Evolutionary conservation across 345 rosid species (phyloP).

Genomic region (Arabidopsis suecica): DNA sequence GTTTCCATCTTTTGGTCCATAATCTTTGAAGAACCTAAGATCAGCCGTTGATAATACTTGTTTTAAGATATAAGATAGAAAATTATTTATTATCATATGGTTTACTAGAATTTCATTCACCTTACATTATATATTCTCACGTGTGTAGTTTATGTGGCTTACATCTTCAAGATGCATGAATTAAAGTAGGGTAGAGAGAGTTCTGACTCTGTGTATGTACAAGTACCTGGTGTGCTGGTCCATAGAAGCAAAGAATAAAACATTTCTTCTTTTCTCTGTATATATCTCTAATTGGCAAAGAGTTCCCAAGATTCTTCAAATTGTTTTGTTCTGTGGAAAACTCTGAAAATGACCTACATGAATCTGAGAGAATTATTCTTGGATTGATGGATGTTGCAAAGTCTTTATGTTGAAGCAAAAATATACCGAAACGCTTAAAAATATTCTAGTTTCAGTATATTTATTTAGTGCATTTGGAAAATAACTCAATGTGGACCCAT

Average conservation of each 20-base stretch:
- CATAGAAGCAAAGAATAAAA: conserved; percentile 35
- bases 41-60: not conserved
- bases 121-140: conserved; percentile 14
- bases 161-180: conserved; percentile 24
- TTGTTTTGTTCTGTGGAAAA: conserved; percentile 39
- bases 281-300: conserved; percentile 43
- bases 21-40: conserved; percentile 16
- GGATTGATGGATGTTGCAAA: conserved; percentile 8
- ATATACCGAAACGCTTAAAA: not conserved
- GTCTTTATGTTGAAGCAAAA: conserved; percentile 22
- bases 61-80: not conserved
- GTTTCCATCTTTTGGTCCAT: conserved; percentile 1
- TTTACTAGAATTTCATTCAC: conserved; percentile 20
- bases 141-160: conserved; percentile 23
- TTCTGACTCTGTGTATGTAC: conserved; percentile 31
- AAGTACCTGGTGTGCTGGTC: conserved; percentile 42
- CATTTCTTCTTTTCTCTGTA: conserved; percentile 13
- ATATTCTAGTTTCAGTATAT: too few species aligned
- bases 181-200: conserved; percentile 16
- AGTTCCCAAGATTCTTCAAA: conserved; percentile 46
- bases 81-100: not conserved
- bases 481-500: not conserved
- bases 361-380: conserved; percentile 38
- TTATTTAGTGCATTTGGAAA: too few species aligned
- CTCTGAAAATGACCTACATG: conserved; percentile 35